Conservation (phyloP, 805 yeast species). For the Grigorovia jiainica region DNA sequence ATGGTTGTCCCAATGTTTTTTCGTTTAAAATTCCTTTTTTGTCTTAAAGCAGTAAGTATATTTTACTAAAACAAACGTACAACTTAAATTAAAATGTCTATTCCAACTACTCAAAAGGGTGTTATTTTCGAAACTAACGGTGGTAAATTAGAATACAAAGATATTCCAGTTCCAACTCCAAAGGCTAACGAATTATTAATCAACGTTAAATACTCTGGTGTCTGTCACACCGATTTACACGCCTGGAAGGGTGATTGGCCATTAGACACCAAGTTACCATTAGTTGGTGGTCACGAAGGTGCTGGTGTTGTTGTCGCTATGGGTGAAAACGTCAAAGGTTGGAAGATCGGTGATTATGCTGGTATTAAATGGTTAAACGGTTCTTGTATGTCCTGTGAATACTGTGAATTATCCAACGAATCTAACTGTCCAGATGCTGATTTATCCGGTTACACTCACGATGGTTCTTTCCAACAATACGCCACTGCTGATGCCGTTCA, state of each 20-base stretch:
- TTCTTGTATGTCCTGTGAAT: slow-evolving; percentile 56
- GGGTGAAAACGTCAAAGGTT: slow-evolving; percentile 50
- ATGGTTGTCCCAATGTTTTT: no score
- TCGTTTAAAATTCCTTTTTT: neutral
- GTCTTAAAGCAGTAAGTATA: neutral
- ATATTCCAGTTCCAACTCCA: slow-evolving; percentile 51
- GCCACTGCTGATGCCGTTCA: slow-evolving; percentile 58
- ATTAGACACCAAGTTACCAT: slow-evolving; percentile 46
- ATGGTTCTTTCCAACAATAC: slow-evolving; percentile 58
- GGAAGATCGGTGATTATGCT: slow-evolving; percentile 56
- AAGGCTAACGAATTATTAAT: slow-evolving; percentile 55
- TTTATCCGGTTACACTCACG: slow-evolving; percentile 67
- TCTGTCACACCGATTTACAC: slow-evolving; percentile 67
- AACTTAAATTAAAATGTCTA: slow-evolving; percentile 20
- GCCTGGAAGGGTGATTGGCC: slow-evolving; percentile 73
- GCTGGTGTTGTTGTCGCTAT: slow-evolving; percentile 60
- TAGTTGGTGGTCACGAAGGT: slow-evolving; percentile 70
- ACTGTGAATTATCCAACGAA: slow-evolving; percentile 49
- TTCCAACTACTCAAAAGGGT: slow-evolving; percentile 44
- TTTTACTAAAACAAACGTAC: neutral
- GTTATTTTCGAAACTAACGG: slow-evolving; percentile 35
- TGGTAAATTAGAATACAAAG: slow-evolving; percentile 40
- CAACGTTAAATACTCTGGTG: slow-evolving; percentile 65
- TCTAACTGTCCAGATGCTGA: slow-evolving; percentile 63
- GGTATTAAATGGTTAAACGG: slow-evolving; percentile 66